phyloP scores from a whole-genome alignment of 768 basidiomycete species.

The Lactarius sp. region DNA sequence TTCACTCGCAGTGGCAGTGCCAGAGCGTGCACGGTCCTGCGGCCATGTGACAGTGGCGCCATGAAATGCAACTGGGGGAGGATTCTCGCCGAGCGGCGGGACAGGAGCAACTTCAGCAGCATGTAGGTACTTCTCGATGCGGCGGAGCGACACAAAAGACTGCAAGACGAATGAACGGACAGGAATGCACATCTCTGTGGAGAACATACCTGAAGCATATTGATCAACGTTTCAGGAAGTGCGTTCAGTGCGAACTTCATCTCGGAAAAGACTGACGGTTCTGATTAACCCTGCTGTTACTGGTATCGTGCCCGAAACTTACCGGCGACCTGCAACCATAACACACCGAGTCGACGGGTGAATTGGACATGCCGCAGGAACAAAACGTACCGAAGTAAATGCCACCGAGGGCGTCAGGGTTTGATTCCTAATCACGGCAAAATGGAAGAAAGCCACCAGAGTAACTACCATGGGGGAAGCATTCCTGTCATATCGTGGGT shows the following conservation, averaged over 20 bases:
- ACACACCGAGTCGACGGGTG: not conserved
- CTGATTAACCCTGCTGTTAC: not conserved
- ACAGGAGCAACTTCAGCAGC: constrained; percentile 66
- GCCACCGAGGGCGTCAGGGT: constrained; percentile 77
- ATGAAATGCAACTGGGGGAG: constrained; percentile 65
- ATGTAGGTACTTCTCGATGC: constrained; percentile 86
- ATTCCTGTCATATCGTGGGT: constrained; percentile 29
- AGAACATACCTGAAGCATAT: constrained; percentile 65
- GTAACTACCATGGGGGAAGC: constrained; percentile 48
- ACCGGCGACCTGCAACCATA: constrained; percentile 39
- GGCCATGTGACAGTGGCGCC: constrained; percentile 92
- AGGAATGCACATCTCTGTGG: not conserved
- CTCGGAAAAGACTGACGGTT: constrained; percentile 66
- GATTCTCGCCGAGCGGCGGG: constrained; percentile 50
- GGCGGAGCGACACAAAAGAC: constrained; percentile 79
- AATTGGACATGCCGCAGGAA: not conserved
- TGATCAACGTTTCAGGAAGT: constrained; percentile 87
- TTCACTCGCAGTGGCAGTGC: constrained; percentile 34
- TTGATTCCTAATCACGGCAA: constrained; percentile 63
- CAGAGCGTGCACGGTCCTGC: constrained; percentile 51
- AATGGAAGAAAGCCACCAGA: constrained; percentile 53
- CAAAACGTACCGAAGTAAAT: constrained; percentile 49
- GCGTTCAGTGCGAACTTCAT: constrained; percentile 86
- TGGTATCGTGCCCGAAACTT: constrained; percentile 11
- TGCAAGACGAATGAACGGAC: constrained; percentile 28